Base-by-base conservation (phyloP, 2,329 filamentous ascomycete species). In the Diaporthe sp. region DNA sequence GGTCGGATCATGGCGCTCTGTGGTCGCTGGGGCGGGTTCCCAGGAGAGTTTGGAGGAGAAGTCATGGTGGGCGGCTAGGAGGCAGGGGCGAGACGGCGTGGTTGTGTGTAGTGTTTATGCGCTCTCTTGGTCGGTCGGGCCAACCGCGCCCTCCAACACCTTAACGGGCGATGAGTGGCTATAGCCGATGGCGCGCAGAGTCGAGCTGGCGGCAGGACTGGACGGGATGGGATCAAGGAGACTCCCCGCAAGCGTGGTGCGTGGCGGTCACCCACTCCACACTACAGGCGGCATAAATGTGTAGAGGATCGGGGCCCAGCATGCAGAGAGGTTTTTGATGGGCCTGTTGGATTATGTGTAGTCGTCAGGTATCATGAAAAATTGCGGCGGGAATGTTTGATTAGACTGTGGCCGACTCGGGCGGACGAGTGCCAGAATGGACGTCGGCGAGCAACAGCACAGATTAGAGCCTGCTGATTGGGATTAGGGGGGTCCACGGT, bases 1-100 rank as follows among this genome's bases (percentile, higher is more conserved):
- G 94, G 89, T 80, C 93, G 92, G 80, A 95, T 91, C 87, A 97
- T 92, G 82, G 91, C 92, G 86, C 94, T 97, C 88, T 94, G 88
- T 71, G 95, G 95, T 83, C 95, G 91, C 83, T 91, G 90, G 77
- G 89, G 86, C 75, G 84, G 78, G 76, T 84, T 83, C 81, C 87
- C 84, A 81, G 88, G 93, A 81, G 93, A 95, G 75, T 86, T 88
- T 82, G 93, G 93, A 84, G 92, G 93, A 83, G 93, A 94, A 83
- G 91, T 90, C 92, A 94, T 94, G 78, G 78, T 79, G 78, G 75
- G 77, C 73, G 79, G 76, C 75, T 74, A 75, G 77, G 71, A 65
- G 75, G 76, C 71, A 44, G 58, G 71, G 39, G 58, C 44, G 58
- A 47, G 70, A 32, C 19, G 39, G 68, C 56, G 69, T 70, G 12